These are phyloP conservation scores for Xylaria arbuscula DNA, from an alignment of 2,329 filamentous ascomycete genomes.

Conservation along the genomic window DNA sequence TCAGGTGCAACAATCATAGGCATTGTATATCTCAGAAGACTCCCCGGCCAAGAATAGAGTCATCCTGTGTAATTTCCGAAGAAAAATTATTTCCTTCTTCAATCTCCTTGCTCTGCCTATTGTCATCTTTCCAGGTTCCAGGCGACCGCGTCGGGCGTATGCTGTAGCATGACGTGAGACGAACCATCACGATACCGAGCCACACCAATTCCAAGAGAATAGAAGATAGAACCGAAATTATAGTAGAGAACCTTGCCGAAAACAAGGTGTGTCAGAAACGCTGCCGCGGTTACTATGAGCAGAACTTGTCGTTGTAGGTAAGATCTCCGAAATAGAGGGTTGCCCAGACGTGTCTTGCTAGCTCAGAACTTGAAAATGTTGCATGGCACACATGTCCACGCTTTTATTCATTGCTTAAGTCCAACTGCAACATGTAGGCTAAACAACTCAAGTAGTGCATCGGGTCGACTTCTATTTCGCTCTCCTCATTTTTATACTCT, in stretches of 20 bases:
- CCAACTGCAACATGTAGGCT: not conserved
- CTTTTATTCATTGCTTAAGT: not conserved
- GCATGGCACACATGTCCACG: not conserved
- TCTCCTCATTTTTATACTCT: conserved; percentile 8
- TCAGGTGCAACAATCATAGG: no score
- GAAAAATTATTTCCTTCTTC: not conserved
- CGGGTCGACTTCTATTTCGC: conserved; percentile 7
- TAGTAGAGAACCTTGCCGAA: not conserved
- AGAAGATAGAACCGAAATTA: no score
- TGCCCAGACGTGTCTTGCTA: not conserved
- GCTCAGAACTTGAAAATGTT: no score
- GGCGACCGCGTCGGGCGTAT: conserved; percentile 5
- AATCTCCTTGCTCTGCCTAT: not conserved
- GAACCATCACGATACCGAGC: not conserved
- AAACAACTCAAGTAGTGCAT: not conserved
- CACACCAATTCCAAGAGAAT: not conserved
- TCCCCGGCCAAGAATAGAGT: not conserved
- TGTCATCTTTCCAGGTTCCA: not conserved
- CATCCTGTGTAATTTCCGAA: not conserved
- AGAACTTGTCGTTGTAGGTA: not conserved
- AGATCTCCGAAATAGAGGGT: not conserved
- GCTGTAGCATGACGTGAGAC: conserved; percentile 11
- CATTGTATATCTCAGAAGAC: not conserved
- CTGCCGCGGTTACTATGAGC: not conserved
- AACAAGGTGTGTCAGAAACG: not conserved